Base-by-base conservation (phyloP, 805 yeast genomes). In the Sungouiella thailandica region DNA sequence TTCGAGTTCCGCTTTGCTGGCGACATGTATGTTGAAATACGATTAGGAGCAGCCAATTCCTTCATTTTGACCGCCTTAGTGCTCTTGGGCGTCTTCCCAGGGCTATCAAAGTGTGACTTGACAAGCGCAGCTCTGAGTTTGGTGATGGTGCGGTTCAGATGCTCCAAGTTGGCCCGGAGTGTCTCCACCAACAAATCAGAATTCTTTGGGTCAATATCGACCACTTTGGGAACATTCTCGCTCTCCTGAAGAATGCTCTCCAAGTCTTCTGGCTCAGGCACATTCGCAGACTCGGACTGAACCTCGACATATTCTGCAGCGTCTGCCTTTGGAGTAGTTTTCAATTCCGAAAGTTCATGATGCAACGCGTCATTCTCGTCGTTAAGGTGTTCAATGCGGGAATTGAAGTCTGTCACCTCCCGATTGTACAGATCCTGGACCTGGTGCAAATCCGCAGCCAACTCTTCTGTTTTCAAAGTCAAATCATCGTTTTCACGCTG, bases 351-450 rank as follows among this genome's bases (percentile, higher is more conserved):
- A 13, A 62, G 32, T 32, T 69, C 62, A 40, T 61, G 53, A 47
- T 70, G 75, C 35, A 81, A 60, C 15, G 65, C 63, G 43, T 79
- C 83, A 55, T 82, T 82, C 49, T 80, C 88, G 46, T 80, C 82
- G 51, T 82, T 83, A 40, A 83, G 58, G 30, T 74, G 80, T 20
- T 68, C 70, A 29, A 81, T 74, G 29, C 74, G 70, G 3, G 53
- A 54, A 44, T 69, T 76, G 37, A 80, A 58, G 12, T 69, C 76
- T 18, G 57, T 57, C 6, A 76, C 45, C 36, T 79, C 79, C 19
- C 52, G 46, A 10, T 57, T 53, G 22, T 67, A 59, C 13, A 63
- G 50, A 1, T 41, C 37, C 25, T 69, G 67, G 11, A 65, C 56
- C 22, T 55, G 40, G 2, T 57, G 52, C 23, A 67, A 59, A 26